Evolutionary conservation across 352 stramenopile species (phyloP).

Genomic region (Pythium graminicola): DNA sequence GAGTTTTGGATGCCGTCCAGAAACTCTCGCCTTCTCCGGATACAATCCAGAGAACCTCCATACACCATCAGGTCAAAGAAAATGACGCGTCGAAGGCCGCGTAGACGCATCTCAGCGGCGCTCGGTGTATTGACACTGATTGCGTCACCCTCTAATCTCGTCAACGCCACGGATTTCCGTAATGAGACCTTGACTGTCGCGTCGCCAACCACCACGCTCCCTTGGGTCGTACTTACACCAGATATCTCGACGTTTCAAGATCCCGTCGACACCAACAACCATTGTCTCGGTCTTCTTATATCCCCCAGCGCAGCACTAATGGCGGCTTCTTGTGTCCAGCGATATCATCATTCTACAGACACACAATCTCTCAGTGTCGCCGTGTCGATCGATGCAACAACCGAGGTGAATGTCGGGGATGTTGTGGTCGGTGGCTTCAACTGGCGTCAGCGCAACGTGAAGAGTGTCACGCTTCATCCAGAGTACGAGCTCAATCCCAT

Average conservation of each 20-base stretch:
- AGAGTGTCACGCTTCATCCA: slow-evolving; percentile 4
- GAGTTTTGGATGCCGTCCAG: background rate
- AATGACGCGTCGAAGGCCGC: too few species aligned
- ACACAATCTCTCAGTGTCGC: too few species aligned
- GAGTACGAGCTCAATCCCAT: background rate
- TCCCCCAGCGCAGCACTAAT: slow-evolving; percentile 11
- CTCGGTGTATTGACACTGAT: too few species aligned
- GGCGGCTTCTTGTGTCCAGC: slow-evolving; percentile 11
- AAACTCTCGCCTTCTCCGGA: background rate
- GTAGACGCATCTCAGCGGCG: background rate
- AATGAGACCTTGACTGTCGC: background rate
- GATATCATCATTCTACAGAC: too few species aligned
- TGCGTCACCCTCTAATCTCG: too few species aligned
- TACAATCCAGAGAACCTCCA: slow-evolving; percentile 5
- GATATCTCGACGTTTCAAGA: background rate
- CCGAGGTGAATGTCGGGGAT: slow-evolving; percentile 6
- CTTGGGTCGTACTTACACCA: slow-evolving; percentile 16
- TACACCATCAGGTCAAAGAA: too few species aligned
- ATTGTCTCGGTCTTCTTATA: slow-evolving; percentile 18
- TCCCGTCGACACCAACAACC: background rate
- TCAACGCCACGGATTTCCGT: too few species aligned
- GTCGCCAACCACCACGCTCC: background rate
- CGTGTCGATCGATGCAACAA: background rate
- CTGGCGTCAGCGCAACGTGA: slow-evolving; percentile 1
- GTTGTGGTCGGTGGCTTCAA: background rate